Evolutionary conservation across 768 basidiomycete species (phyloP).

Genomic region (Leccinum pellstonianum): DNA sequence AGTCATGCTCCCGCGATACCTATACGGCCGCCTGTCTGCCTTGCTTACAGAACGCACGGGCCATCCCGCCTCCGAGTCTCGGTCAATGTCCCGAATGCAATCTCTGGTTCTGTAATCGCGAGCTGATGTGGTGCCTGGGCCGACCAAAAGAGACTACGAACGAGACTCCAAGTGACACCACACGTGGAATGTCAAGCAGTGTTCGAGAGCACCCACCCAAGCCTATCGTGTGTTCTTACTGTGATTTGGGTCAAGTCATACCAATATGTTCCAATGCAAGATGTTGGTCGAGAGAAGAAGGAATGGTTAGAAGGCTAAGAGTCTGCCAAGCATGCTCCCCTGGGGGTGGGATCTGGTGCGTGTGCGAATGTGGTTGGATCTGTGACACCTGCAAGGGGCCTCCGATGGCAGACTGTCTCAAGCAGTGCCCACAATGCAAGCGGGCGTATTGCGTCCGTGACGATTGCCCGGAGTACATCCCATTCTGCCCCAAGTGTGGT

Average conservation of each 20-base stretch:
- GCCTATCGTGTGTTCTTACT: conserved; percentile 15
- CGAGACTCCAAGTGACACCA: background rate
- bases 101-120: conserved; percentile 20
- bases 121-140: conserved; percentile 25
- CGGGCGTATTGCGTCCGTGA: no score
- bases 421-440: no score
- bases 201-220: conserved; percentile 15
- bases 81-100: conserved; percentile 23
- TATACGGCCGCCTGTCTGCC: conserved; percentile 5
- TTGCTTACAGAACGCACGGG: conserved; percentile 7
- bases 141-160: conserved; percentile 12
- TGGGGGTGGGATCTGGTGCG: no score
- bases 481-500: no score
- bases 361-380: no score
- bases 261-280: conserved; percentile 6
- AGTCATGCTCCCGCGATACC: conserved; percentile 9
- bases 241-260: background rate
- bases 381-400: no score
- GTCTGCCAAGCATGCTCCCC: no score
- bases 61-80: conserved; percentile 1
- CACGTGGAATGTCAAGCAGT: background rate
- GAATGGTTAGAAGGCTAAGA: no score
- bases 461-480: no score
- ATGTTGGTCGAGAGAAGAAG: conserved; percentile 20
- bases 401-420: no score